Base-by-base conservation (phyloP, 345 rosid genomes). In the Citrus sp. region DNA sequence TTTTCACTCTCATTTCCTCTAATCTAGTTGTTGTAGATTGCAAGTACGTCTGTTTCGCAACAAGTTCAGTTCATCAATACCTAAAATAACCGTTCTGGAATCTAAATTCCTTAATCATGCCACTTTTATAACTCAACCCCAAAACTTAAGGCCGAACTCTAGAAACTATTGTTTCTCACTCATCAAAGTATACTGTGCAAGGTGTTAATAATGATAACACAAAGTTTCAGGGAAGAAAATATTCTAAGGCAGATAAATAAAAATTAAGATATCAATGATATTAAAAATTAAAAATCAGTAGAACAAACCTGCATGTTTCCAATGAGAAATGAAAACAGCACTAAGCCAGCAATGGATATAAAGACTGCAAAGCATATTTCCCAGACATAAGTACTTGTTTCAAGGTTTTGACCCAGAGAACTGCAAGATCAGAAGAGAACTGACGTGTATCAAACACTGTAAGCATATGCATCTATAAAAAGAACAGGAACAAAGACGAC, bases 261-360 rank as follows among this genome's bases (percentile, higher is more conserved):
- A 7, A 19, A 70, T 28, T 49, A 24, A 49, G 60, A 14, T 4
- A 6, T 34, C 8, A 54, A 22, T 6, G 51, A 46, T 13, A 6
- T 32, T 32, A 38, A 74, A 16, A 12, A 73, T 12, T 42, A 12
- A 42, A 49, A 38, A 70, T 66, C 30, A 61, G 64, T 61, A 35
- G 62, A 19, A 83, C 86, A n/a, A 72, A 93, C 97, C 97, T 93
- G 98, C 98, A 93, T 93, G 74, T 93, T 91, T 77, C 95, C 98
- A 14, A 93, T 93, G 73, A 93, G 93, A 82, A 93, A 85, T 2
- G 94, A 87, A 82, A 93, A 91, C 60, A 93, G 79, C 12, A 93
- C 92, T 83, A 93, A 80, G 71, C 98, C 98, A 1, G 82, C 77
- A 13, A 93, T 90, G 28, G 98, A 91, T 28, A 91, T 85, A 74